These are phyloP conservation scores for Fusarium metavorans DNA, from an alignment of 2,329 filamentous ascomycete species.

Conservation along the genomic window DNA sequence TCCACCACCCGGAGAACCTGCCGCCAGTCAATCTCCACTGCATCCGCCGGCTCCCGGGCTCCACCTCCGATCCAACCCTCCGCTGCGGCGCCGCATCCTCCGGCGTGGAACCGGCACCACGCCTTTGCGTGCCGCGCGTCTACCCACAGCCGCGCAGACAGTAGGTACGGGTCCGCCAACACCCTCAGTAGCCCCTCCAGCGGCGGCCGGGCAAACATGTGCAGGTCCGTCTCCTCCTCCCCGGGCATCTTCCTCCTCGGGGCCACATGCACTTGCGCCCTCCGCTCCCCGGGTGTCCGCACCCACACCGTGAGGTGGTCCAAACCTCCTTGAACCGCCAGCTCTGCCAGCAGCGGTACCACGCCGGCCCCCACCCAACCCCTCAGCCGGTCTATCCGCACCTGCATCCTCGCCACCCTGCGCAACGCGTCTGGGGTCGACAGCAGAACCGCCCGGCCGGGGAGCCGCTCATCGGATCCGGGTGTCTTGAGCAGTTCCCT, in stretches of 20 bases:
- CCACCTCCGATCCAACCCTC: constrained; percentile 13
- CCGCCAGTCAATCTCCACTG: constrained; percentile 48
- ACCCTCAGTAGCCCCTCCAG: constrained; percentile 54
- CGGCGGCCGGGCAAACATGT: constrained; percentile 46
- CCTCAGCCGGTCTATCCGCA: constrained; percentile 47
- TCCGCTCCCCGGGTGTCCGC: constrained; percentile 22
- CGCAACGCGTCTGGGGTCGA: constrained; percentile 40
- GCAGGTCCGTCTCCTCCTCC: constrained; percentile 11
- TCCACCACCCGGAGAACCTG: constrained; percentile 47
- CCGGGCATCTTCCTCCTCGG: neutral
- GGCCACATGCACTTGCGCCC: constrained; percentile 1
- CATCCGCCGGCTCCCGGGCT: constrained; percentile 7
- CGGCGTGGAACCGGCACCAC: constrained; percentile 58
- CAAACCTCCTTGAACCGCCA: constrained; percentile 48
- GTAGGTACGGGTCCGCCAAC: constrained; percentile 59
- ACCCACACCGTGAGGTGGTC: constrained; percentile 42
- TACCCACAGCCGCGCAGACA: constrained; percentile 54
- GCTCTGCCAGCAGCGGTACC: constrained; percentile 47
- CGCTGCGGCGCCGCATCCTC: constrained; percentile 26
- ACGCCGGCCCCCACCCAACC: constrained; percentile 48
- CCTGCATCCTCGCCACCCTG: constrained; percentile 44
- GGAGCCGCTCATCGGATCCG: constrained; percentile 29
- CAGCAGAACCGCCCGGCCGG: constrained; percentile 35
- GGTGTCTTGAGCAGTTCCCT: constrained; percentile 36
- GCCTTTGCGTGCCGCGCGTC: constrained; percentile 50